phyloP scores from a whole-genome alignment of 1,284 basidiomycete species.

The Abortiporus biennis region DNA sequence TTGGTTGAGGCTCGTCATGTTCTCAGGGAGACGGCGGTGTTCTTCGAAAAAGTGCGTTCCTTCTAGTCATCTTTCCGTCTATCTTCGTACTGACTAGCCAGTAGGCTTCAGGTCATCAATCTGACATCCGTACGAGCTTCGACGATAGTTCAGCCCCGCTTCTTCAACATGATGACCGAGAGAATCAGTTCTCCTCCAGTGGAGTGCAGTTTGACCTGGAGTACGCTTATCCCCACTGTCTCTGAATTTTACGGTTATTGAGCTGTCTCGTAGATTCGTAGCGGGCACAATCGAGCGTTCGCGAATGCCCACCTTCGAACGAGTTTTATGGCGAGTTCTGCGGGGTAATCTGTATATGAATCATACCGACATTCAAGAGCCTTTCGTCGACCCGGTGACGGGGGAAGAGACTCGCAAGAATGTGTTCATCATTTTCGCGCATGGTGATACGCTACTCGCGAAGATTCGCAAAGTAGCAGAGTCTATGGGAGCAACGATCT shows the following conservation, averaged over 20 bases:
- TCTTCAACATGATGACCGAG: slow-evolving; percentile 86
- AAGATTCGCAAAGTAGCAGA: slow-evolving; percentile 99
- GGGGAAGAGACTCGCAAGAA: slow-evolving; percentile 89
- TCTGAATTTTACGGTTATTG: slow-evolving; percentile 5
- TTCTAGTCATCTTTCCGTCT: neutral
- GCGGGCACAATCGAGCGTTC: slow-evolving; percentile 94
- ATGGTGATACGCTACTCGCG: slow-evolving; percentile 87
- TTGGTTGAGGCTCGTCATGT: slow-evolving; percentile 93
- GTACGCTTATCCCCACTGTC: slow-evolving; percentile 32
- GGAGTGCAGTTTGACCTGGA: slow-evolving; percentile 81
- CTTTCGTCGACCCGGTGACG: slow-evolving; percentile 84
- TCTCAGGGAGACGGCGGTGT: slow-evolving; percentile 91
- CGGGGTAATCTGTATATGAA: slow-evolving; percentile 99
- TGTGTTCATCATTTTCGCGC: slow-evolving; percentile 99
- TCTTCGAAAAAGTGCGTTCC: slow-evolving; percentile 78
- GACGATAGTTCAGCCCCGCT: slow-evolving; percentile 91
- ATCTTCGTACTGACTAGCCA: slow-evolving; percentile 9
- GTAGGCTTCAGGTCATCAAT: slow-evolving; percentile 77
- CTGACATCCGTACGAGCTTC: slow-evolving; percentile 82
- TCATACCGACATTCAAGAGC: slow-evolving; percentile 92
- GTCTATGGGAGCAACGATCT: slow-evolving; percentile 96
- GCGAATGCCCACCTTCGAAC: slow-evolving; percentile 91
- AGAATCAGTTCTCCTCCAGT: slow-evolving; percentile 53
- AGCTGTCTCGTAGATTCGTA: slow-evolving; percentile 62
- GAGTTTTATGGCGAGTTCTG: slow-evolving; percentile 96